Evolutionary conservation across 768 basidiomycete genomes (phyloP).

Genomic region (Inosperma sp.): DNA sequence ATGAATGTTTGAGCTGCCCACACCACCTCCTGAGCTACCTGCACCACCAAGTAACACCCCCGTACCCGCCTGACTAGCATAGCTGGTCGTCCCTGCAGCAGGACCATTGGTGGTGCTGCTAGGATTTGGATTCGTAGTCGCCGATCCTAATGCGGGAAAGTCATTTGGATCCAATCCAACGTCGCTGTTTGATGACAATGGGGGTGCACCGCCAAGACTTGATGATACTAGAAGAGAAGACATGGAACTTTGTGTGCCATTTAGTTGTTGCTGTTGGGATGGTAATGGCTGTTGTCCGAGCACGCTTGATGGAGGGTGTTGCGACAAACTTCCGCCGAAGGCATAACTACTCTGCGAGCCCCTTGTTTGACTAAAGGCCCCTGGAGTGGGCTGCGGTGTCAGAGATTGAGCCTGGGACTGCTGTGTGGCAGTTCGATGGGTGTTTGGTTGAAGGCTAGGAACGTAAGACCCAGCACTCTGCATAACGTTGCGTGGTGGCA

Average conservation of each 20-base stretch:
- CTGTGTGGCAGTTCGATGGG: constrained; percentile 55
- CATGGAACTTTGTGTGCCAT: constrained; percentile 48
- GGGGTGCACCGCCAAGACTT: constrained; percentile 48
- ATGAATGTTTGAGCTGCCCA: constrained; percentile 32
- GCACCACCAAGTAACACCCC: constrained; percentile 46
- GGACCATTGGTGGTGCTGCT: constrained; percentile 37
- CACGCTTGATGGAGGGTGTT: constrained; percentile 42
- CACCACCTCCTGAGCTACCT: constrained; percentile 34
- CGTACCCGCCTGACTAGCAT: constrained; percentile 77
- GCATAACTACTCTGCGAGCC: constrained; percentile 56
- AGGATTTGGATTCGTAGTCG: constrained; percentile 41
- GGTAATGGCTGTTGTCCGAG: constrained; percentile 42
- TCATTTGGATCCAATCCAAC: constrained; percentile 82
- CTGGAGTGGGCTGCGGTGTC: constrained; percentile 52
- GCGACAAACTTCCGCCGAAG: constrained; percentile 54
- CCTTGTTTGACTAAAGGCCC: constrained; percentile 57
- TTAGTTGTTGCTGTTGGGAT: constrained; percentile 37
- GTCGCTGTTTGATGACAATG: constrained; percentile 64
- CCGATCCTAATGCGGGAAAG: constrained; percentile 80
- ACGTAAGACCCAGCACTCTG: constrained; percentile 45
- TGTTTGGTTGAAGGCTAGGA: constrained; percentile 54
- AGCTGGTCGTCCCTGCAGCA: constrained; percentile 53
- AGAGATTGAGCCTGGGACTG: constrained; percentile 51
- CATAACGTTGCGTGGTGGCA: constrained; percentile 55
- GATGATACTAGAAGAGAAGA: constrained; percentile 53